Conservation (phyloP, 2,329 filamentous ascomycete genomes). For the Diaporthe sp. region DNA sequence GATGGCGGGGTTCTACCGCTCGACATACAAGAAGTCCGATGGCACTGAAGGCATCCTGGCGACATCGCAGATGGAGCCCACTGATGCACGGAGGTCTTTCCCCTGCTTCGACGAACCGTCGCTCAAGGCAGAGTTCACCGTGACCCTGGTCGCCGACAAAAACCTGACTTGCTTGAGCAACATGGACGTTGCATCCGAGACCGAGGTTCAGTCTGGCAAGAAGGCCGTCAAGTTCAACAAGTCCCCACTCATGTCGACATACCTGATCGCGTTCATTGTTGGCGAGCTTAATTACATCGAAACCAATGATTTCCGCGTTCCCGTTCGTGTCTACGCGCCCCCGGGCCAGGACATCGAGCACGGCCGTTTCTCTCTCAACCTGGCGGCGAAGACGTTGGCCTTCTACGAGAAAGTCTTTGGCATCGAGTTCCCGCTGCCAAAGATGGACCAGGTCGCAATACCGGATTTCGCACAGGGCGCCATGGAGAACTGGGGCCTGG, state of each 20-base stretch:
- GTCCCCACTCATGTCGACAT: constrained; percentile 95
- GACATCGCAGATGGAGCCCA: constrained; percentile 96
- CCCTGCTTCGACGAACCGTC: constrained; percentile 97
- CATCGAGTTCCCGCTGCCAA: constrained; percentile 86
- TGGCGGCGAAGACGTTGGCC: constrained; percentile 88
- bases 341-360: constrained; percentile 91
- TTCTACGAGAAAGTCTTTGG: constrained; percentile 98
- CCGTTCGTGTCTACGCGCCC: constrained; percentile 93
- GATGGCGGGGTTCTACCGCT: constrained; percentile 91
- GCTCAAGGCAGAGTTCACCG: constrained; percentile 91
- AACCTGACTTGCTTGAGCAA: constrained; percentile 93
- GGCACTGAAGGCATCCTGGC: constrained; percentile 86
- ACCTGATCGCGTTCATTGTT: constrained; percentile 93
- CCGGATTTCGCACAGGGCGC: constrained; percentile 95
- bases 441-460: constrained; percentile 97
- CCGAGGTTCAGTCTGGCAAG: constrained; percentile 77
- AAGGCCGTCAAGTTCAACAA: constrained; percentile 94
- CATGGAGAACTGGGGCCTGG: constrained; percentile 98
- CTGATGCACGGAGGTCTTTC: constrained; percentile 91
- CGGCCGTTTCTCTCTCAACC: constrained; percentile 88
- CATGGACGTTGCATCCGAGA: constrained; percentile 91
- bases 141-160: constrained; percentile 92
- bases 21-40: constrained; percentile 87
- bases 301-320: constrained; percentile 90
- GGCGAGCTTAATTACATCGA: constrained; percentile 95